Evolutionary conservation across 768 basidiomycete species (phyloP), one percentile per base, ranked within the genome.

Genomic region (Sarcodon sp.): DNA sequence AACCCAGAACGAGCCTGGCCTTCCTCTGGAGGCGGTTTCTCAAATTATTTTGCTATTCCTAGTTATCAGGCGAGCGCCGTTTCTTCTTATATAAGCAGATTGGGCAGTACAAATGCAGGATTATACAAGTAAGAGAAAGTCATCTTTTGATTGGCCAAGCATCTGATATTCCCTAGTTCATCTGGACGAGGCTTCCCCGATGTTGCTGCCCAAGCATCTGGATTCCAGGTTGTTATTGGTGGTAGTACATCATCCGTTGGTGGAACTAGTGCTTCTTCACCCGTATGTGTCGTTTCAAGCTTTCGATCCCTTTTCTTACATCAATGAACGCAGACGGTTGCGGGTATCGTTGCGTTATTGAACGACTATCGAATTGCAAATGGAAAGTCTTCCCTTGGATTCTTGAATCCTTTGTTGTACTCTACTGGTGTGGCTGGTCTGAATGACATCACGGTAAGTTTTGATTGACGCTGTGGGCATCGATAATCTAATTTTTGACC

Each of bases 1-100:
- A 74, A 72, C 58, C 80, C 81, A 4, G 81, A 85, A 58, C 65
- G 73, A 33, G 80, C 75, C 9, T 64, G 72, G 45, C 66, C 61
- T 59, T 77, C 82, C 63, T 78, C 80, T n/a, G 79, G 80, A 1
- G 83, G 82, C 36, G 82, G 83, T 1, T 83, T 82, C 63, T 80
- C 78, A 16, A 66, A 66, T 55, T 63, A 62, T 52, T 65, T 67
- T 43, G 45, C 60, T 15, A 59, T 48, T 15, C 62, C 62, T 3
- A 53, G 51, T 47, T 68, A 61, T 47, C 66, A 67, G 53, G 18
- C 51, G 1, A 34, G 50, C 10, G 59, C 59, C 3, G 64, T 68
- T 3, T 43, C 54, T 12, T 50, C 50, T 11, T 68, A 62, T 56
- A 53, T 66, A 31, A 51, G 47, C 6, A 54, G 53, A 8, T 66